These are phyloP conservation scores for Ascochyta pisi DNA, from an alignment of 2,329 filamentous ascomycete species.

Conservation along the genomic window DNA sequence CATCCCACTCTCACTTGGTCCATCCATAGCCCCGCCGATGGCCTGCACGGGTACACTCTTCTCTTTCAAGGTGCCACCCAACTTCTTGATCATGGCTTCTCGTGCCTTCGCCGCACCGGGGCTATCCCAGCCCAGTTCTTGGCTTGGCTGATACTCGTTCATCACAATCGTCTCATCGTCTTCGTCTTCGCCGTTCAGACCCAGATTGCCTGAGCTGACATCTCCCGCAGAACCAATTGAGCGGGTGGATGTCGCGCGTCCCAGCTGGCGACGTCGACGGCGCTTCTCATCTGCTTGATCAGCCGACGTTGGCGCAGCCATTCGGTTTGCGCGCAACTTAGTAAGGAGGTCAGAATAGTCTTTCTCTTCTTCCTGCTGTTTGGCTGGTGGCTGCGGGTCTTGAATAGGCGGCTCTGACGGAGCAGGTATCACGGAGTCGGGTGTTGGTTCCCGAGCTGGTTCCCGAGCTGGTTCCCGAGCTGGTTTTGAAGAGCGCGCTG, in stretches of 20 bases:
- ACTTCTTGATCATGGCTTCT: conserved; percentile 45
- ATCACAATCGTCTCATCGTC: conserved; percentile 27
- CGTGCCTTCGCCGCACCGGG: conserved; percentile 44
- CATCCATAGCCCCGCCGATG: conserved; percentile 47
- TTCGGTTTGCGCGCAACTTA: conserved; percentile 41
- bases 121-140: conserved; percentile 50
- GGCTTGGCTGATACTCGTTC: conserved; percentile 44
- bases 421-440: conserved; percentile 36
- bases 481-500: conserved; percentile 17
- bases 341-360: conserved; percentile 44
- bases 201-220: conserved; percentile 27
- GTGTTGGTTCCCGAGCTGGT: conserved; percentile 25
- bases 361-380: conserved; percentile 32
- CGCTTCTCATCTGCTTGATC: conserved; percentile 31
- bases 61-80: conserved; percentile 46
- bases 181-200: conserved; percentile 26
- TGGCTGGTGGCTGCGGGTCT: conserved; percentile 12
- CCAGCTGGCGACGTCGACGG: conserved; percentile 36
- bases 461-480: conserved; percentile 22
- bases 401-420: conserved; percentile 21
- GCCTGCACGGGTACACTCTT: conserved; percentile 34
- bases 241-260: conserved; percentile 41
- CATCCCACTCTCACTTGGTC: conserved; percentile 29
- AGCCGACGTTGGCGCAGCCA: conserved; percentile 26
- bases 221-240: conserved; percentile 40